phyloP scores from a whole-genome alignment of 768 basidiomycete species.

The Mycena galopus region DNA sequence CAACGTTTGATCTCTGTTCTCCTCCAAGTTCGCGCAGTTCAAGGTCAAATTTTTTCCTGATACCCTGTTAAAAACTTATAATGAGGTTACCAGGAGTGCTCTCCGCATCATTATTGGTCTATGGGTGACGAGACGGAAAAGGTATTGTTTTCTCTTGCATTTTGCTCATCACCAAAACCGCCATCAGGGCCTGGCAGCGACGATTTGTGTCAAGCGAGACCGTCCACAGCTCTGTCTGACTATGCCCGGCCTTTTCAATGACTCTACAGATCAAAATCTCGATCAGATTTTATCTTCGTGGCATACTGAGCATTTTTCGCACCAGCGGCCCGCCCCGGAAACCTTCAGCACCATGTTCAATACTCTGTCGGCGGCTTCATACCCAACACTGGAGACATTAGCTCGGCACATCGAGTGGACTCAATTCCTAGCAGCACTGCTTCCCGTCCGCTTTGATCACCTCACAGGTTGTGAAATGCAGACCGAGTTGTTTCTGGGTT shows the following conservation, averaged over 20 bases:
- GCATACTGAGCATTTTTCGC: background rate
- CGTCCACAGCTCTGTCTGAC: background rate
- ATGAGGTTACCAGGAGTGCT: background rate
- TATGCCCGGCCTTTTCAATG: background rate
- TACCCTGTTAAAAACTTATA: background rate
- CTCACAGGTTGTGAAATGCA: background rate
- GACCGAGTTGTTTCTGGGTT: background rate
- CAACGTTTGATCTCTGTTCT: background rate
- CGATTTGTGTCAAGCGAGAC: slow-evolving; percentile 3
- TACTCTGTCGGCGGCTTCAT: background rate
- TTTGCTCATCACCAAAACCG: background rate
- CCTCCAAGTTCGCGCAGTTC: slow-evolving; percentile 9
- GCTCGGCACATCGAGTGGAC: background rate
- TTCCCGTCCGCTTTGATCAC: background rate
- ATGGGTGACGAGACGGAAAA: background rate
- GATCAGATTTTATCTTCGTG: background rate
- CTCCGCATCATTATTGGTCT: background rate
- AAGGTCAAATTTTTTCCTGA: background rate
- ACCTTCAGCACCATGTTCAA: background rate
- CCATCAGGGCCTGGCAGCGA: background rate
- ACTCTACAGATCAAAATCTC: no score
- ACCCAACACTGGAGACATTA: background rate
- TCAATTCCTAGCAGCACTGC: background rate
- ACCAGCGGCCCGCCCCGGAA: background rate
- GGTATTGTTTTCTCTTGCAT: background rate